These are phyloP conservation scores for Chrysophaeum taylorii DNA, from an alignment of 352 stramenopile species.

Conservation along the genomic window DNA sequence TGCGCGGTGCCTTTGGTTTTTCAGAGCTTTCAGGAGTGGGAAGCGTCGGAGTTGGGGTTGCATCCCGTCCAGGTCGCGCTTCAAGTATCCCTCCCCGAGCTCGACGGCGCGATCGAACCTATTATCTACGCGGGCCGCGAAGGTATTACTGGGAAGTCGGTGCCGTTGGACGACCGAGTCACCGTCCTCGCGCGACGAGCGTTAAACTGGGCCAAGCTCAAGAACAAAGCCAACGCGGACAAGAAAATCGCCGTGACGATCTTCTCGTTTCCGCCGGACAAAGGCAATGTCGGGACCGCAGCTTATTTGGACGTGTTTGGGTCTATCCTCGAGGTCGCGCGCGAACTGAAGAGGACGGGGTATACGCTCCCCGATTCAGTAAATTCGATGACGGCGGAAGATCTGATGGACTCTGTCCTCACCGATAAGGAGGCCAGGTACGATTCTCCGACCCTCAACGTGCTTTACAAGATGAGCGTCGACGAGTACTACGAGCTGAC, in stretches of 20 bases:
- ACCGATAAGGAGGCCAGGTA: slow-evolving; percentile 51
- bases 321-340: slow-evolving; percentile 63
- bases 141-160: slow-evolving; percentile 60
- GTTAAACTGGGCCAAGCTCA: slow-evolving; percentile 59
- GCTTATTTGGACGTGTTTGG: slow-evolving; percentile 72
- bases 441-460: slow-evolving; percentile 64
- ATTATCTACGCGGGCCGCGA: slow-evolving; percentile 71
- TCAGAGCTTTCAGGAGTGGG: slow-evolving; percentile 74
- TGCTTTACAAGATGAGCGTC: slow-evolving; percentile 66
- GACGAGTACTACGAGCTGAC: slow-evolving; percentile 68
- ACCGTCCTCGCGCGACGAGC: slow-evolving; percentile 58
- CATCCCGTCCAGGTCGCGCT: slow-evolving; percentile 70
- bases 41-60: slow-evolving; percentile 61
- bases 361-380: slow-evolving; percentile 60
- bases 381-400: slow-evolving; percentile 33
- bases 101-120: slow-evolving; percentile 69
- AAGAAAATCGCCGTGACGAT: slow-evolving; percentile 74
- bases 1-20: slow-evolving; percentile 70
- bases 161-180: slow-evolving; percentile 63
- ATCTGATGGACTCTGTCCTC: slow-evolving; percentile 49
- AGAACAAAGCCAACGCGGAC: slow-evolving; percentile 56
- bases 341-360: slow-evolving; percentile 56
- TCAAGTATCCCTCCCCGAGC: slow-evolving; percentile 68
- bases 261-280: slow-evolving; percentile 72
- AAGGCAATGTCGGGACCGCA: slow-evolving; percentile 70